Percentiles rank a stretch among this genome's conserved stretches.
phyloP scores from a whole-genome alignment of 805 yeast species.

The Wickerhamiella siamensis region DNA sequence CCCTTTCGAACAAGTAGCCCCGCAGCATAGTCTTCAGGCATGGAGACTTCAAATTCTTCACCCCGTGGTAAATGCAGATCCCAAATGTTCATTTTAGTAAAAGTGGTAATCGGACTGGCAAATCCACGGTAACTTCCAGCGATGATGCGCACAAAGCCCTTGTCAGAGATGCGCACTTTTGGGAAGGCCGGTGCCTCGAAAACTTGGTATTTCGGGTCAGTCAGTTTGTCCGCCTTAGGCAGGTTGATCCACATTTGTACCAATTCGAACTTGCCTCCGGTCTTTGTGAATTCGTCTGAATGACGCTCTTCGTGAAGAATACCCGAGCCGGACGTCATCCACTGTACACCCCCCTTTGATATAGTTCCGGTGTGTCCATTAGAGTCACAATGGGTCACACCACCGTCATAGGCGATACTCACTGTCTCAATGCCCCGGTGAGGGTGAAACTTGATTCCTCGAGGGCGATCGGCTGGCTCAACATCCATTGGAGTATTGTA shows the following conservation, averaged over 20 bases:
- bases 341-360: slow-evolving; percentile 73
- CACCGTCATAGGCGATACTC: slow-evolving; percentile 50
- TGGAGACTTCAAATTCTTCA: neutral
- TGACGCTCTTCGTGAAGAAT: slow-evolving; percentile 84
- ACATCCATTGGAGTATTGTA: slow-evolving; percentile 7
- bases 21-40: neutral
- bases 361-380: slow-evolving; percentile 71
- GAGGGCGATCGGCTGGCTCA: slow-evolving; percentile 3
- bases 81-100: slow-evolving; percentile 3
- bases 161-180: slow-evolving; percentile 46
- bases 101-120: slow-evolving; percentile 5
- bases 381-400: slow-evolving; percentile 71
- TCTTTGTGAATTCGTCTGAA: slow-evolving; percentile 32
- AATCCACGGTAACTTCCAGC: slow-evolving; percentile 61
- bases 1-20: neutral
- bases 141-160: slow-evolving; percentile 47
- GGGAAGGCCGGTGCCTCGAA: slow-evolving; percentile 60
- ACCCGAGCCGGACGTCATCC: slow-evolving; percentile 89
- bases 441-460: slow-evolving; percentile 33
- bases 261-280: slow-evolving; percentile 38
- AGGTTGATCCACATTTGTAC: slow-evolving; percentile 82
- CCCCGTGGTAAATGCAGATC: neutral
- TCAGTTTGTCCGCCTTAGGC: slow-evolving; percentile 47
- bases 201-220: slow-evolving; percentile 67
- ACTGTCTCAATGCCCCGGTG: slow-evolving; percentile 78